Conservation (phyloP, 768 basidiomycete species). For the Filobasidium floriforme region DNA sequence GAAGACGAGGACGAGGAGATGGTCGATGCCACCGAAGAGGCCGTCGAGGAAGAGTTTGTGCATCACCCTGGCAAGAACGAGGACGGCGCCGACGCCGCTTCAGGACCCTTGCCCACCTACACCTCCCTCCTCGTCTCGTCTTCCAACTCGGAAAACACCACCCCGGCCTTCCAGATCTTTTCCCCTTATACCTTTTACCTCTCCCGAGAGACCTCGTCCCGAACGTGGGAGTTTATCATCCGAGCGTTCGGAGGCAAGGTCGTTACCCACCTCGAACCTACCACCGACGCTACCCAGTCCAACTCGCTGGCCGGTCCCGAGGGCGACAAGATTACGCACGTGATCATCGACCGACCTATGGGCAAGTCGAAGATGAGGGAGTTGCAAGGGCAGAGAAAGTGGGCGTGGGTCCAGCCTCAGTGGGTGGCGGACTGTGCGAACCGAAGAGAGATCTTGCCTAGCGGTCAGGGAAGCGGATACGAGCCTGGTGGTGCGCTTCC, state of each 20-base stretch:
- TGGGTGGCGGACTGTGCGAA: constrained; percentile 98
- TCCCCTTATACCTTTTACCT: constrained; percentile 82
- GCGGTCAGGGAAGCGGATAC: constrained; percentile 59
- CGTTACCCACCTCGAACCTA: constrained; percentile 62
- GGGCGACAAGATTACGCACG: constrained; percentile 81
- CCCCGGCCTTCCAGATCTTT: constrained; percentile 57
- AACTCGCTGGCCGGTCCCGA: constrained; percentile 61
- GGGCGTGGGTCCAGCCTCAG: constrained; percentile 91
- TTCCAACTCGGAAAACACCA: constrained; percentile 33
- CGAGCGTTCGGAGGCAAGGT: constrained; percentile 85
- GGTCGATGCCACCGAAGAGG: constrained; percentile 31
- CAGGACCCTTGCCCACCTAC: constrained; percentile 55
- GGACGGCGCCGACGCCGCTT: constrained; percentile 39
- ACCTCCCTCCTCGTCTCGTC: constrained; percentile 41
- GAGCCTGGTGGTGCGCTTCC: constrained; percentile 77
- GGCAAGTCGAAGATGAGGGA: constrained; percentile 49
- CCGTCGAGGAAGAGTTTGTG: constrained; percentile 43
- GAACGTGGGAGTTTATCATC: constrained; percentile 88
- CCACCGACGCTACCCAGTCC: constrained; percentile 48
- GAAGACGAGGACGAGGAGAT: constrained; percentile 31
- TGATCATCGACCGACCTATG: constrained; percentile 83
- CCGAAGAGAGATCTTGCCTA: constrained; percentile 68
- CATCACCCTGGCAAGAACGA: constrained; percentile 42
- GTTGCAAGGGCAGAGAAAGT: constrained; percentile 57
- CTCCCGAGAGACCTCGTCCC: constrained; percentile 82